Base-by-base conservation (phyloP, 1,139 yeast genomes). In the Debaryomycetaceae sp. region DNA sequence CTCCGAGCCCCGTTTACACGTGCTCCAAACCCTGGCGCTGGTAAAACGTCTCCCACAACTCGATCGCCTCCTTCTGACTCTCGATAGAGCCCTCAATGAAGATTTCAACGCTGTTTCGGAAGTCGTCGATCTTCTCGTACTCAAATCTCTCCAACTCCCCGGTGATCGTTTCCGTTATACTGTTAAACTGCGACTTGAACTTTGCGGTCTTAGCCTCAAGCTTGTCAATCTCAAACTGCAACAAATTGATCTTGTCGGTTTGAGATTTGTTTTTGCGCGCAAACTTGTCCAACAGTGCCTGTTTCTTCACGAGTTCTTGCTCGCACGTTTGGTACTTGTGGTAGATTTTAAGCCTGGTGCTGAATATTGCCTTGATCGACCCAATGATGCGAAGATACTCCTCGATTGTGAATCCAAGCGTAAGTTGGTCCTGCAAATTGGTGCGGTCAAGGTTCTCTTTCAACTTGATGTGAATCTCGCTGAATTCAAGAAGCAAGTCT, bases 41-140 rank as follows among this genome's bases (percentile, higher is more conserved):
- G 47, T 80, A 81, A 46, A 83, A 91, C 1, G 96, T 83, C 58
- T 91, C 97, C 94, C 96, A 91, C 19, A 85, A 58, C 56, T 91
- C 98, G 44, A 91, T 91, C 20, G 91, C 79, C 53, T 88, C 96
- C 60, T 91, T 93, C 54, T 91, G 98, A 12, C 91, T 73, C 57
- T 91, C 98, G 31, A 89, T 84, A 16, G 94, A 78, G 37, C 93
- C 78, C 55, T 93, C 98, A 49, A 94, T 71, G 46, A 79, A 89
- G 15, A 89, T 80, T 57, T 91, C 99, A 36, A 91, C 86, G 40
- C 89, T 75, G 48, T 85, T 84, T 48, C 96, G 74, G 56, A 93
- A 88, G 48, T 91, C 98, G 29, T 75, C 78, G 29, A 88, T 74
- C 48, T 82, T 84, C 35, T 81, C 93, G 28, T 65, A 63, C 50